Percentiles rank a stretch among this genome's conserved stretches.
Evolutionary conservation across 768 basidiomycete genomes (phyloP).

Genomic region (Lentinula lateritia): DNA sequence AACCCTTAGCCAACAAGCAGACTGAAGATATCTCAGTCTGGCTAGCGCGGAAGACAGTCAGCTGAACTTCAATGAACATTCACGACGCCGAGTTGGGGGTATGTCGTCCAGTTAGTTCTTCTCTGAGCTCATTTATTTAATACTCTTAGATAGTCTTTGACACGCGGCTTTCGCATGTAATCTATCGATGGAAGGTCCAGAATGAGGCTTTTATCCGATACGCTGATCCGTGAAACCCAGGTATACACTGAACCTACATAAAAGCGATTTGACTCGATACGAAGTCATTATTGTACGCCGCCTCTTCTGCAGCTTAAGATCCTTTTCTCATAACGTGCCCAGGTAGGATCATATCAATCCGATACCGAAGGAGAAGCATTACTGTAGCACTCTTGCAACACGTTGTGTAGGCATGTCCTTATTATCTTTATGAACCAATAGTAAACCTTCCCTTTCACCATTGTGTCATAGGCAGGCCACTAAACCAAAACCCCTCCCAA

Average conservation of each 20-base stretch:
- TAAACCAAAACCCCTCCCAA: background rate
- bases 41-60: background rate
- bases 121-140: background rate
- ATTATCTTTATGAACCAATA: background rate
- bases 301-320: background rate
- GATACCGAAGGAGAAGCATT: background rate
- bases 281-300: background rate
- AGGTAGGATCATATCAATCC: background rate
- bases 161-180: background rate
- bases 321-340: background rate
- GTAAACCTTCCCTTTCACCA: background rate
- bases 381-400: background rate
- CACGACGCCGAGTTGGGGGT: background rate
- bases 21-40: background rate
- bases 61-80: background rate
- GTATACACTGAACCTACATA: background rate
- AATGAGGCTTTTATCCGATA: background rate
- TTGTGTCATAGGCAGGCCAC: background rate
- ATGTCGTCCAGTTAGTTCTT: background rate
- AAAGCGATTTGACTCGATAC: background rate
- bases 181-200: background rate
- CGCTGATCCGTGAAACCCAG: background rate
- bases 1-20: background rate
- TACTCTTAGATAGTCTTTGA: background rate
- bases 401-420: constrained; percentile 2